Evolutionary conservation across 768 basidiomycete genomes (phyloP), one percentile per base, ranked within the genome.

Genomic region (Trametes punicea): DNA sequence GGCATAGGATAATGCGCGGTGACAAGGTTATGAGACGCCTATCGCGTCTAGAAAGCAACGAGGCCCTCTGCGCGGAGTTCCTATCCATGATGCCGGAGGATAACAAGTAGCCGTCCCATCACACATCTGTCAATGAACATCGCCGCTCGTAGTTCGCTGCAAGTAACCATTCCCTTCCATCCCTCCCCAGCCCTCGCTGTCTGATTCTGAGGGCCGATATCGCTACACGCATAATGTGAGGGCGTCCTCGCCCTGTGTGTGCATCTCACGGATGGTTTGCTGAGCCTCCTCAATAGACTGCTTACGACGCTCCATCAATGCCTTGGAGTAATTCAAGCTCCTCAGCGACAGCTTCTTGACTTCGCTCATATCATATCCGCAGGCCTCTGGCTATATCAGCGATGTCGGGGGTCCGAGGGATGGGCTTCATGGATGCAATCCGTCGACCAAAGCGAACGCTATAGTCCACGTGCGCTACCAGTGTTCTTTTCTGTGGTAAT

Each of bases 101-200:
- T 46, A 2, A 30, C 20, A 20, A 39, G 46, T 41, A 6, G 27
- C 54, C 54, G 54, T 38, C 26, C 18, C 27, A 39, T 48, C 46
- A 30, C 29, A 18, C 46, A 55, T 55, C 54, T 55, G 54, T 55
- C 54, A 55, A 48, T 48, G 54, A 15, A 27, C 54, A 47, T 40
- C 26, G 45, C 54, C 38, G 25, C 29, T 23, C 38, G 36, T 16
- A 25, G 39, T 26, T 9, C n/a, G 13, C 36, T 40, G 30, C 46
- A n/a, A n/a, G n/a, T n/a, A n/a, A n/a, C 26, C 30, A 31, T 16
- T 8, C 33, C 15, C 45, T 39, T 25, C 25, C 33, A 25, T 55
- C 18, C 15, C 38, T 15, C 45, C 20, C 5, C 31, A 25, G 10
- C n/a, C 47, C 16, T 13, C 21, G 11, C 47, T 16, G 33, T 7